phyloP scores from a whole-genome alignment of 192 early-diverging fungal species.

The Coemansia sp. region DNA sequence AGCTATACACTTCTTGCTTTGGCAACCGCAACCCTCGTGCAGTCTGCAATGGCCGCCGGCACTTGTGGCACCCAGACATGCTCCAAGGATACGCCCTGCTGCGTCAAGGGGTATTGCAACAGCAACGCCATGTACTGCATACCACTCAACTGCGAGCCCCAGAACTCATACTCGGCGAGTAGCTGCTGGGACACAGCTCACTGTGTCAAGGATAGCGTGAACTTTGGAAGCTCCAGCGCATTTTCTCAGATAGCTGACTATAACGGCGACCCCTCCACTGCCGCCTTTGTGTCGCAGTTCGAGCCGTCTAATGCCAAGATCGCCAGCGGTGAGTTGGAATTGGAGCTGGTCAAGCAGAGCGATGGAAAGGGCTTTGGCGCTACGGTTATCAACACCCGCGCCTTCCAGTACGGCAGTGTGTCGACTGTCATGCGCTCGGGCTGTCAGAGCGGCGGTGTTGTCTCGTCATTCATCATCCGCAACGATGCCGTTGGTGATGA shows the following conservation, averaged over 20 bases:
- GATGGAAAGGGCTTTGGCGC: slow-evolving; percentile 59
- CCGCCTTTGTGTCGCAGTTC: slow-evolving; percentile 57
- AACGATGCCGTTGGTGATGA: slow-evolving; percentile 59
- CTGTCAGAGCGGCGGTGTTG: slow-evolving; percentile 53
- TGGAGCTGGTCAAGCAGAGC: slow-evolving; percentile 49
- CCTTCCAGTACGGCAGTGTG: slow-evolving; percentile 61
- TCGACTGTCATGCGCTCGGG: slow-evolving; percentile 58
- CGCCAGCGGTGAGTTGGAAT: slow-evolving; percentile 45
- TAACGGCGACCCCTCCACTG: slow-evolving; percentile 55
- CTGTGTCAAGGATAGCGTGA: slow-evolving; percentile 43
- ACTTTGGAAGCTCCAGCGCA: slow-evolving; percentile 30
- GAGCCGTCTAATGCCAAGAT: slow-evolving; percentile 55
- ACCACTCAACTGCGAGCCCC: slow-evolving; percentile 43
- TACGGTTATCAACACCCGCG: slow-evolving; percentile 58
- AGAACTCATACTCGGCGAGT: slow-evolving; percentile 37
- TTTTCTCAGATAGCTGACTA: slow-evolving; percentile 47
- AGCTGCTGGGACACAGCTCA: slow-evolving; percentile 48
- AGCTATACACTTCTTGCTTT: slow-evolving; percentile 34
- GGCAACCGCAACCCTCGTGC: slow-evolving; percentile 39
- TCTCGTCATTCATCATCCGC: slow-evolving; percentile 62
- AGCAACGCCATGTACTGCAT: slow-evolving; percentile 43
- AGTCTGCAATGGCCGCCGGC: slow-evolving; percentile 41
- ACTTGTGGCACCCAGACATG: slow-evolving; percentile 36
- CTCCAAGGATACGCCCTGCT: slow-evolving; percentile 44
- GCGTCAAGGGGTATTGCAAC: slow-evolving; percentile 48